Base-by-base conservation (phyloP, 495 filamentous ascomycete genomes). In the Letharia columbiana region DNA sequence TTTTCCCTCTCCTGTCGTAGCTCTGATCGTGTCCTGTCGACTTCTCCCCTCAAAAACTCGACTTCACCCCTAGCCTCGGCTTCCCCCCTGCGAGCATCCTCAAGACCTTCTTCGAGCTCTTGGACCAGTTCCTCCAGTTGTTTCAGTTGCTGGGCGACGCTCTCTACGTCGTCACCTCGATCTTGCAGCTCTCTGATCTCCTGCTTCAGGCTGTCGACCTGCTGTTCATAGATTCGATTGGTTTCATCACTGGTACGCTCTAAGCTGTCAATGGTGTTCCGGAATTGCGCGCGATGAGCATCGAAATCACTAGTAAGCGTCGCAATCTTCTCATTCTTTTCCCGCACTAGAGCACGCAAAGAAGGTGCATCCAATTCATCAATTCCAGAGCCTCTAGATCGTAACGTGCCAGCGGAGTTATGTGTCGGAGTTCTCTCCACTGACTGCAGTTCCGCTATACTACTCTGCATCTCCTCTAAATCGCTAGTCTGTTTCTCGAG, bases 201-300 rank as follows among this genome's bases (percentile, higher is more conserved):
- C 67, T 89, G 83, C 78, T 91, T 81, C n/a, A 99, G 78, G 71
- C 96, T 92, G 69, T 92, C 89, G 11, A 97, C 87, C 68, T 87
- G 86, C 72, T 91, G 90, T 74, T 98, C 95, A 71, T 99, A 98
- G 10, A 98, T 92, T n/a, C 94, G 83, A 75, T 97, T 93, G 10
- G 94, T 99, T 76, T 99, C 94, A 0, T 92, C 91, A 70, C 92
- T 95, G 11, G 94, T 95, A 77, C 96, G 86, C 77, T 99, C 94
- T 47, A 99, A 80, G 1, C 92, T 95, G 77, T 99, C 94, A 60
- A 99, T 91, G 23, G 94, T 99, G 73, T 89, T 96, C 65, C 94
- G 81, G 75, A 99, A 99, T 74, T 99, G 94, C 12, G 93, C 94
- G 42, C 94, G 85, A 73, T 99, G 94, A 15, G 88, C 83, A 74